Conservation (phyloP, 1,284 basidiomycete genomes). For the Pseudomicrostroma phylloplanum region DNA sequence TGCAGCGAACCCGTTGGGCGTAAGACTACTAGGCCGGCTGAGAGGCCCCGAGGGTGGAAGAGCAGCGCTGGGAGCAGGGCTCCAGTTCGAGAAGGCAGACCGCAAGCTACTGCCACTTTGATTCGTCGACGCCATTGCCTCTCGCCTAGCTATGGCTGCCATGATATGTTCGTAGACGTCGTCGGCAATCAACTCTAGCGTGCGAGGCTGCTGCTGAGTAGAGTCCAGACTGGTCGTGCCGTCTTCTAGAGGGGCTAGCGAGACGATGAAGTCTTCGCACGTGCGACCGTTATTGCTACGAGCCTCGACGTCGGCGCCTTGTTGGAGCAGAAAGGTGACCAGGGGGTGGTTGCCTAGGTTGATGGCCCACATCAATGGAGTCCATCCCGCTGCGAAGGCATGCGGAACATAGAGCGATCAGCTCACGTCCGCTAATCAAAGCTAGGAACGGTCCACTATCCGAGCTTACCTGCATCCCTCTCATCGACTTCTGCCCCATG, state of each 20-base stretch:
- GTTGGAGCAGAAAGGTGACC: constrained; percentile 83
- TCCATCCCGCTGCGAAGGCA: constrained; percentile 70
- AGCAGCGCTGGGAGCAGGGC: not conserved
- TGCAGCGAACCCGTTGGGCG: not conserved
- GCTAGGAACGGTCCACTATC: not conserved
- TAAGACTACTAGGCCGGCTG: too few relatives aligned
- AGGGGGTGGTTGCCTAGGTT: constrained; percentile 81
- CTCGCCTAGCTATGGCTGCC: not conserved
- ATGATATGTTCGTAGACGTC: constrained; percentile 38
- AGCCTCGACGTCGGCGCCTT: constrained; percentile 57
- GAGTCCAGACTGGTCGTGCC: not conserved
- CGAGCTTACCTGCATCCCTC: constrained; percentile 26
- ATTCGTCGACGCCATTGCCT: not conserved
- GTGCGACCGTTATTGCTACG: constrained; percentile 31
- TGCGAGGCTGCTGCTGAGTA: constrained; percentile 1
- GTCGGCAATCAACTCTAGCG: constrained; percentile 31
- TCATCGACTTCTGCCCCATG: constrained; percentile 38
- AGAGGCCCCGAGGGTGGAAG: not conserved
- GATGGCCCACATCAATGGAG: constrained; percentile 86
- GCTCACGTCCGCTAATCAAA: not conserved
- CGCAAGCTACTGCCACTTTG: not conserved
- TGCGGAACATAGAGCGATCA: not conserved
- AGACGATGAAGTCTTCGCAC: constrained; percentile 42
- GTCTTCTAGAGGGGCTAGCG: constrained; percentile 24
- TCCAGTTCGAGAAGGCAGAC: not conserved